Conservation (phyloP, 192 early-diverging fungal species). For the Coemansia reversa region DNA sequence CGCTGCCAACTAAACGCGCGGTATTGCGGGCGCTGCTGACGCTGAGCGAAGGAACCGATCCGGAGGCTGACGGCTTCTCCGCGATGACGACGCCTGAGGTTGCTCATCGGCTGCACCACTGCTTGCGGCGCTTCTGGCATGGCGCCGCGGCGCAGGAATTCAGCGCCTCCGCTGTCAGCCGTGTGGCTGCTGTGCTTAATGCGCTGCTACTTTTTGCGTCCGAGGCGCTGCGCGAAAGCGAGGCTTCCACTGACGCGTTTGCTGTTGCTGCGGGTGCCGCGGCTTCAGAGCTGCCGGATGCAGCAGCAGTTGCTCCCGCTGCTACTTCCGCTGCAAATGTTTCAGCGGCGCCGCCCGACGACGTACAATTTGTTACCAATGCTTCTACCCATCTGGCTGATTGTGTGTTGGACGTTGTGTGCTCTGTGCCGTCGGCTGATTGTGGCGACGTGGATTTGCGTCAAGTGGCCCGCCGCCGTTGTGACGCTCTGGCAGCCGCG, state of each 20-base stretch:
- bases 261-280: constrained; percentile 34
- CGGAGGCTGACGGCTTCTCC: constrained; percentile 34
- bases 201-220: constrained; percentile 44
- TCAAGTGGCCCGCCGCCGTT: not conserved
- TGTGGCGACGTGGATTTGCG: too few species aligned
- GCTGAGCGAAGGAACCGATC: constrained; percentile 39
- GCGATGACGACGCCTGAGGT: constrained; percentile 53
- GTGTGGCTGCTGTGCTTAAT: constrained; percentile 32
- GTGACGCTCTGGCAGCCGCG: constrained; percentile 24
- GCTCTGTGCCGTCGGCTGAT: not conserved
- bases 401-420: constrained; percentile 23
- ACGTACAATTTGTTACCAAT: constrained; percentile 47
- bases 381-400: constrained; percentile 30
- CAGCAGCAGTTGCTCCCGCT: not conserved
- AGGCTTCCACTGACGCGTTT: constrained; percentile 49
- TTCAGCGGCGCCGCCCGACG: not conserved
- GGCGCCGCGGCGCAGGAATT: constrained; percentile 11
- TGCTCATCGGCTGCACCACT: constrained; percentile 33
- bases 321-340: not conserved
- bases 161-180: constrained; percentile 7
- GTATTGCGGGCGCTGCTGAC: constrained; percentile 38
- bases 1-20: constrained; percentile 35
- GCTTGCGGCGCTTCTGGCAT: constrained; percentile 31
- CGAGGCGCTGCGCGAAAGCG: constrained; percentile 42
- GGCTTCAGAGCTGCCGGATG: not conserved